Base-by-base conservation (phyloP, 768 basidiomycete species). In the Russula brevipes region DNA sequence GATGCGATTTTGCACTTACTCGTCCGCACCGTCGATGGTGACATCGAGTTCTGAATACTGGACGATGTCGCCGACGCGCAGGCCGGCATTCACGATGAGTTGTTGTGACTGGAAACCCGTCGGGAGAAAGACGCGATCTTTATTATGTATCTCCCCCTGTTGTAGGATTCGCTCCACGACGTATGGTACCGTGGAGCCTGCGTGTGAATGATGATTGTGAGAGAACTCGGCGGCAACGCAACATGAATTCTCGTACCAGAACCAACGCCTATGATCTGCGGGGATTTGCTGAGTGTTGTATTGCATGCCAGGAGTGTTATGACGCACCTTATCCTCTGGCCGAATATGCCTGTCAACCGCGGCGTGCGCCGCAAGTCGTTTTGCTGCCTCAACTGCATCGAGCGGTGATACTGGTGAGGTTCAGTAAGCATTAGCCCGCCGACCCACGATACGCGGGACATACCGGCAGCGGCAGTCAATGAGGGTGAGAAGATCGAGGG, bases 81-180 rank as follows among this genome's bases (percentile, higher is more conserved):
- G 79, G 6, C 85, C 82, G 31, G 86, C 85, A 50, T 81, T 79
- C 57, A 98, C 86, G 71, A 99, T 98, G 63, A 99, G 85, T 71
- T 97, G 87, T 72, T 94, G 96, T 16, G 92, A 94, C 76, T 99
- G 97, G 76, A 98, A 98, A 85, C 90, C 91, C 4, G 93, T 96
- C 5, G 94, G 94, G 60, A 97, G 84, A 74, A 97, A 97, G 6
- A 95, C 82, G 31, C 96, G 85, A 24, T 82, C 80, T 70, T 81
- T 81, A 79, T 99, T 99, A 12, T 82, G 77, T 39, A 82, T 84
- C 14, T 70, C 65, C 2, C 93, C 94, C 73, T 97, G 94, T 65
- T 88, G 82, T 11, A 93, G 81, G 60, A 99, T 95, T 57, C 94
- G 82, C 68, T 99, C 94, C 30, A 99, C 94, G 56, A 98, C 94